phyloP scores from a whole-genome alignment of 2,329 filamentous ascomycete species.

The Septoria petroselini region DNA sequence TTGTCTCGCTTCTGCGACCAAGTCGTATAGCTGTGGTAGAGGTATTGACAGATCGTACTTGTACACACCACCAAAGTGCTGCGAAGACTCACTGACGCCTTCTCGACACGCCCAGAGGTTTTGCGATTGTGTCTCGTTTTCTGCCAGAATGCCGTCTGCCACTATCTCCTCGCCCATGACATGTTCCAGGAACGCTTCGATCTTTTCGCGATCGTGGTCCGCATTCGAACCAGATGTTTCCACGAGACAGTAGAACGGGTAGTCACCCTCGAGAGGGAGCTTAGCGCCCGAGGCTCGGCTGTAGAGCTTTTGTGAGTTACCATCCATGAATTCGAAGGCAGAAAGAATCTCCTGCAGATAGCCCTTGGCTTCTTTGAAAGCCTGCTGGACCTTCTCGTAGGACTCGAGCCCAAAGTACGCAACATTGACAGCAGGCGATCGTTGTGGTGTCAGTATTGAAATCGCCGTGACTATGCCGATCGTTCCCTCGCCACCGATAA shows the following conservation, averaged over 20 bases:
- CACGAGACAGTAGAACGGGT: constrained; percentile 94
- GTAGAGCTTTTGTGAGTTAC: constrained; percentile 73
- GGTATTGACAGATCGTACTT: constrained; percentile 98
- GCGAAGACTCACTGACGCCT: constrained; percentile 82
- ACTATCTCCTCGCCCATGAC: constrained; percentile 88
- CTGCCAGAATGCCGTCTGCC: constrained; percentile 82
- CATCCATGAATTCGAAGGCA: constrained; percentile 97
- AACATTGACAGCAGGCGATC: constrained; percentile 85
- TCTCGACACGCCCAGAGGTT: constrained; percentile 90
- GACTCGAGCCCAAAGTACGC: constrained; percentile 90
- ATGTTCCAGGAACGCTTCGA: constrained; percentile 84
- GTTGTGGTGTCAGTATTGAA: constrained; percentile 83
- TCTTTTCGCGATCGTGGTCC: constrained; percentile 88
- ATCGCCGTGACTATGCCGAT: constrained; percentile 91
- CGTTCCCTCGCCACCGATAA: constrained; percentile 93
- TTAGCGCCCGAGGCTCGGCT: constrained; percentile 70
- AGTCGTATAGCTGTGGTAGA: constrained; percentile 75
- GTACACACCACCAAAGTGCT: constrained; percentile 92
- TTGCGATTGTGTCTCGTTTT: constrained; percentile 86
- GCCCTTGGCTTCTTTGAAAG: constrained; percentile 83
- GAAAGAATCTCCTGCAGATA: constrained; percentile 94
- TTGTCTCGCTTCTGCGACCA: constrained; percentile 80
- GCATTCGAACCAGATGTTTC: constrained; percentile 94
- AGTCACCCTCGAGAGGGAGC: constrained; percentile 73
- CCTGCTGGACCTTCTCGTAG: constrained; percentile 81